These are phyloP conservation scores for Malus sylvestris DNA, from an alignment of 306 rosid genomes.

Conservation along the genomic window DNA sequence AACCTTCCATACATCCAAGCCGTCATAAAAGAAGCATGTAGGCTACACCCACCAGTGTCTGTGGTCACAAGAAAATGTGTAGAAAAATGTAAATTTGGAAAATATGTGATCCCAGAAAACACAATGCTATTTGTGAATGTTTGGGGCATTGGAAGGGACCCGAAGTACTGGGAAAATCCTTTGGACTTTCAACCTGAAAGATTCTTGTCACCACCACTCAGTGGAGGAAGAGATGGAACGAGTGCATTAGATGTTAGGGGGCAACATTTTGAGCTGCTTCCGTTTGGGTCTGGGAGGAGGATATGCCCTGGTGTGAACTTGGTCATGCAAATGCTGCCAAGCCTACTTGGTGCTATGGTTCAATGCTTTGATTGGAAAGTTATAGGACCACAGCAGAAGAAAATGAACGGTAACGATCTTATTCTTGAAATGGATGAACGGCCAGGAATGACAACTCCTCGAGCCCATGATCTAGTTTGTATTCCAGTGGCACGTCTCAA, in stretches of 20 bases:
- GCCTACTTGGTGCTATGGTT: slow-evolving; percentile 32
- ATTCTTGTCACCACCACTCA: slow-evolving; percentile 9
- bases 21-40: slow-evolving; percentile 38
- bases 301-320: slow-evolving; percentile 40
- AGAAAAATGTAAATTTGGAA: slow-evolving; percentile 18
- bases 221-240: neutral
- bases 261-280: slow-evolving; percentile 27
- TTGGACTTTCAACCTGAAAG: slow-evolving; percentile 28
- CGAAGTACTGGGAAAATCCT: slow-evolving; percentile 15
- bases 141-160: slow-evolving; percentile 34
- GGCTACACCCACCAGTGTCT: slow-evolving; percentile 50
- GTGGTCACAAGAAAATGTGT: slow-evolving; percentile 27
- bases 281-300: slow-evolving; percentile 57
- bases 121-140: slow-evolving; percentile 25
- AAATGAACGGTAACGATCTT: neutral
- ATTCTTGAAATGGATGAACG: slow-evolving; percentile 26
- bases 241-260: slow-evolving; percentile 20
- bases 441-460: slow-evolving; percentile 29
- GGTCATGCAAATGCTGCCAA: slow-evolving; percentile 34
- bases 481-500: neutral
- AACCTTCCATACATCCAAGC: slow-evolving; percentile 53
- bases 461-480: neutral
- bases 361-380: slow-evolving; percentile 45
- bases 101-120: slow-evolving; percentile 28
- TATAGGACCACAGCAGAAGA: neutral